Base-by-base conservation (phyloP, 352 stramenopile species). In the Globisporangium ultimum region DNA sequence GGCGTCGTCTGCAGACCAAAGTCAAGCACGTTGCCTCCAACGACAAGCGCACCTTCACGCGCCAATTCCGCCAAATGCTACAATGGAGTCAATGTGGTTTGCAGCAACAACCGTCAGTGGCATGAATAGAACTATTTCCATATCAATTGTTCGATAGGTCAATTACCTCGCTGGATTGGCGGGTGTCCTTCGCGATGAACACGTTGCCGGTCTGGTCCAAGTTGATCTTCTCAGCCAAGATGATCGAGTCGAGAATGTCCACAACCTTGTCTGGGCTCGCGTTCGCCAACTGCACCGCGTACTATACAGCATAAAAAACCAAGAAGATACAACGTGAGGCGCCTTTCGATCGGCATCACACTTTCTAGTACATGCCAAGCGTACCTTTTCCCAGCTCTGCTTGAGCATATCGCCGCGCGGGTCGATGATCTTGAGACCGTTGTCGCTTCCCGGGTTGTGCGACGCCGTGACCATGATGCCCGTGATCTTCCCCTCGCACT, bases 1-100 rank as follows among this genome's bases (percentile, higher is more conserved):
- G 97, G 97, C 47, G 97, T 99, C 24, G 96, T 98, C 49, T 99
- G 89, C 45, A 98, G 72, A 5, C 96, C 97, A 76, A 98, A 95
- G 83, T 99, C 88, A 42, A 97, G 72, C 41, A 98, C 91, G 36
- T 91, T 89, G 57, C 88, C 91, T 36, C 88, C 86, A 12, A 97
- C 84, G 13, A 91, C 87, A 28, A 95, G 79, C 59, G 96, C 83
- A 42, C 93, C 93, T 60, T 93, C 80, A 12, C 91, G 87, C 12
- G 85, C 90, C 13, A 98, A 79, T 53, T 95, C 76, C 3, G 87
- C 76, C 49, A 99, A 78, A 49, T 83, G 73, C 40, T 79, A 54
- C 21, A 34, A 18, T 36, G 46, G 9, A n/a, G 18, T 49, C 8
- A 48, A 58, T 21, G 24, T 32, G 11, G 10, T 36, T 36, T 36